phyloP scores from a whole-genome alignment of 345 rosid genomes.

The Anacardium occidentale region DNA sequence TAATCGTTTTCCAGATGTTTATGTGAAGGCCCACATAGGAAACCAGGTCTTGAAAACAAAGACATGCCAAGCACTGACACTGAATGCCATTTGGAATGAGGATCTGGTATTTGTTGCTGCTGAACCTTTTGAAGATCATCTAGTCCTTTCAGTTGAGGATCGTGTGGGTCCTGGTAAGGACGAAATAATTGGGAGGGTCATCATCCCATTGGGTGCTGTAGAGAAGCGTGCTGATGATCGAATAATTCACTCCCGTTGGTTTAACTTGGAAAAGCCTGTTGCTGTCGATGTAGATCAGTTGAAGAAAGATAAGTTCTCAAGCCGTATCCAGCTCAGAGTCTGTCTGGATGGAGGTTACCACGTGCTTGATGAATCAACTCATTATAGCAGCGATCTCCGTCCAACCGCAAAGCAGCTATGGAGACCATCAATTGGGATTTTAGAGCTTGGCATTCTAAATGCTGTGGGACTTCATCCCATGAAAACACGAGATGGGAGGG shows the following conservation, averaged over 20 bases:
- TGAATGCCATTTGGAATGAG: slow-evolving; percentile 93
- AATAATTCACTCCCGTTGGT: slow-evolving; percentile 78
- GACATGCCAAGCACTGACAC: slow-evolving; percentile 64
- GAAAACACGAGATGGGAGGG: slow-evolving; percentile 84
- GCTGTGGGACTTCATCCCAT: slow-evolving; percentile 91
- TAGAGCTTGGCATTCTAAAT: slow-evolving; percentile 83
- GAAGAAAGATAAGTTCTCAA: slow-evolving; percentile 86
- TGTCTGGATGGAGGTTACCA: slow-evolving; percentile 98
- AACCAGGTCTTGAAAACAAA: slow-evolving; percentile 78
- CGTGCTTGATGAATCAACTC: slow-evolving; percentile 94
- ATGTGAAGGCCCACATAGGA: slow-evolving; percentile 75
- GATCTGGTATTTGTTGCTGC: slow-evolving; percentile 90
- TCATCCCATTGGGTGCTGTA: slow-evolving; percentile 55
- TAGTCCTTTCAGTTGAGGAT: slow-evolving; percentile 78
- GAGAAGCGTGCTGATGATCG: slow-evolving; percentile 86
- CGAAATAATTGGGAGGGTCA: slow-evolving; percentile 71
- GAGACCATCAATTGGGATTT: slow-evolving; percentile 83
- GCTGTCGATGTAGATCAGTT: slow-evolving; percentile 74
- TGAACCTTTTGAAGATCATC: slow-evolving; percentile 88
- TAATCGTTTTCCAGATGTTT: slow-evolving; percentile 79
- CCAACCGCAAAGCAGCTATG: slow-evolving; percentile 92
- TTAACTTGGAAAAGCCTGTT: slow-evolving; percentile 74
- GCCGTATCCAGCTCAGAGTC: slow-evolving; percentile 81
- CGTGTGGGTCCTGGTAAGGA: slow-evolving; percentile 84
- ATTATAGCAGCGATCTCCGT: slow-evolving; percentile 93